These are phyloP conservation scores for Mycogone perniciosa DNA, from an alignment of 2,329 filamentous ascomycete species.

Conservation along the genomic window DNA sequence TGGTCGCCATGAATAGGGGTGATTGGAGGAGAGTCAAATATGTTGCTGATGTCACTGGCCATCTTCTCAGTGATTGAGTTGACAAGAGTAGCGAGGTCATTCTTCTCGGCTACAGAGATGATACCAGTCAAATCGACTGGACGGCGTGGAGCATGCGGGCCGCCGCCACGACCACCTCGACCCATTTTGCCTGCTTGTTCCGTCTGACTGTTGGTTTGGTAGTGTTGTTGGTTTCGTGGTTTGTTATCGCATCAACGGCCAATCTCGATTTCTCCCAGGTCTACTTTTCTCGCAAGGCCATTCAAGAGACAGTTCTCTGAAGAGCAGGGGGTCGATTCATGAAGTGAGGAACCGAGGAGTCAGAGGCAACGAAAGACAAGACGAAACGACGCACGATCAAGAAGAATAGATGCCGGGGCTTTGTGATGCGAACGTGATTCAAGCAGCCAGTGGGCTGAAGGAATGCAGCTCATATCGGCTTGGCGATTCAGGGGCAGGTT, in stretches of 20 bases:
- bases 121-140: slow-evolving; percentile 46
- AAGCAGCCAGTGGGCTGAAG: neutral
- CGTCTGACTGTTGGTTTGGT: neutral
- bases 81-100: slow-evolving; percentile 47
- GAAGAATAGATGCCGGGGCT: neutral
- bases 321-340: neutral
- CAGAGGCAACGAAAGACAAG: neutral
- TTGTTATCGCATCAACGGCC: neutral
- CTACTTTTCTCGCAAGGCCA: no score
- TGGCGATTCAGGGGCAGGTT: neutral
- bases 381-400: neutral
- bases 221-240: neutral
- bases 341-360: neutral
- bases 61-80: slow-evolving; percentile 49
- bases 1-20: slow-evolving; percentile 26
- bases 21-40: slow-evolving; percentile 43
- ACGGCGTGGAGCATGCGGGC: slow-evolving; percentile 32
- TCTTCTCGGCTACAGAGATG: slow-evolving; percentile 42
- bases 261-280: no score
- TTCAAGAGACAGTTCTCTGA: neutral
- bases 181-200: slow-evolving; percentile 26
- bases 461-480: neutral
- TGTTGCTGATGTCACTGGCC: slow-evolving; percentile 43
- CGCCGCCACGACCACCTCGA: slow-evolving; percentile 31
- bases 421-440: neutral